Conservation (phyloP, 495 filamentous ascomycete species). For the Parathielavia hyrcaniae region DNA sequence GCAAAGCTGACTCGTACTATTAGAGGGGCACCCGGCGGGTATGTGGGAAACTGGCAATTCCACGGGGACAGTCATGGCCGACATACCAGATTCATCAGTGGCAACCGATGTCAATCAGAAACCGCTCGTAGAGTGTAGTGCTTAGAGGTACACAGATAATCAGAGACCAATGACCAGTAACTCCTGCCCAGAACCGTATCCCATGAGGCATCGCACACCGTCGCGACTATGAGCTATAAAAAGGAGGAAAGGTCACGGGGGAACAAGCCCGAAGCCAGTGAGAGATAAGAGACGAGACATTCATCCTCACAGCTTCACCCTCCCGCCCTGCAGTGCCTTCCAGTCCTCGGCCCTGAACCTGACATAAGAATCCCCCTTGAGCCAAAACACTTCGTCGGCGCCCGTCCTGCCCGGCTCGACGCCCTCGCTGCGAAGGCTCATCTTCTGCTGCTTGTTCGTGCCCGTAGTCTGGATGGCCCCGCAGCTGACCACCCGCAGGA, state of each 20-base stretch:
- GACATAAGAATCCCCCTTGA: slow-evolving; percentile 60
- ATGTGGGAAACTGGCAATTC: too few relatives aligned
- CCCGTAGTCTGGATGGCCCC: slow-evolving; percentile 59
- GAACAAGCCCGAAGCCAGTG: too few relatives aligned
- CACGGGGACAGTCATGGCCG: too few relatives aligned
- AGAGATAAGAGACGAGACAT: background rate
- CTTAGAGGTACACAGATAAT: too few relatives aligned
- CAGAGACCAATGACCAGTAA: too few relatives aligned
- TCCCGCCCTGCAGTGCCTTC: slow-evolving; percentile 58
- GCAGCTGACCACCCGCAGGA: slow-evolving; percentile 58
- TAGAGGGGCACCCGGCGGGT: too few relatives aligned
- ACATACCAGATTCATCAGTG: too few relatives aligned
- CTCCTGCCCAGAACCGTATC: too few relatives aligned
- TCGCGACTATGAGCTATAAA: background rate
- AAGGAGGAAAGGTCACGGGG: too few relatives aligned
- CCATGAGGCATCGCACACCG: background rate
- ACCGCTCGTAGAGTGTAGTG: too few relatives aligned
- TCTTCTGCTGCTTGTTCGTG: slow-evolving; percentile 84
- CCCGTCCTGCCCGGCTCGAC: slow-evolving; percentile 59
- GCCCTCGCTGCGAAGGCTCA: slow-evolving; percentile 61
- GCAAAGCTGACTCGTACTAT: too few relatives aligned
- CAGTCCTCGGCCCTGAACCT: slow-evolving; percentile 62
- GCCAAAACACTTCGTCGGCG: slow-evolving; percentile 58
- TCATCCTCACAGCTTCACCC: slow-evolving; percentile 56
- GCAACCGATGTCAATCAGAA: too few relatives aligned